A percentile compares a stretch with the other conserved stretches of the same genome.
phyloP scores from a whole-genome alignment of 2,329 filamentous ascomycete species.

The Colletotrichum chlorophyti region DNA sequence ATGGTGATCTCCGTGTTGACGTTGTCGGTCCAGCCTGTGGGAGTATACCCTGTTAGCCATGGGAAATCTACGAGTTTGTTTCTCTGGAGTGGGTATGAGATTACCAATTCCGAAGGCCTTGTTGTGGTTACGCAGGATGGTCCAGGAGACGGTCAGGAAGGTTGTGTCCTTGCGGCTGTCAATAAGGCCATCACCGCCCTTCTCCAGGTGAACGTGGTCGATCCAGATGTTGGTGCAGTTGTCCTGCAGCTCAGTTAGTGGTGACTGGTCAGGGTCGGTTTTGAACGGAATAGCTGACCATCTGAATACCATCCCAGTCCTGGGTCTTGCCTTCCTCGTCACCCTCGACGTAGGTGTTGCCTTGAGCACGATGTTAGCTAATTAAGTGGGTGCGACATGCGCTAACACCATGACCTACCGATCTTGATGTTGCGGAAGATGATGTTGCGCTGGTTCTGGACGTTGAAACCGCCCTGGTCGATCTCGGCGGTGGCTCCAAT shows the following conservation, averaged over 20 bases:
- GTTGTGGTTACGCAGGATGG: constrained; percentile 34
- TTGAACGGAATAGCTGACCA: too few relatives aligned
- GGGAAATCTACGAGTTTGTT: too few relatives aligned
- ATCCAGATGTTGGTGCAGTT: constrained; percentile 36
- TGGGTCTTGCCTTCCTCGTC: constrained; percentile 33
- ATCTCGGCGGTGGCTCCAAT: constrained; percentile 33
- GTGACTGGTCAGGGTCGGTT: too few relatives aligned
- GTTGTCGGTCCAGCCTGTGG: constrained; percentile 35
- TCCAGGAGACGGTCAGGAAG: constrained; percentile 35
- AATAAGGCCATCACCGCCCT: constrained; percentile 33
- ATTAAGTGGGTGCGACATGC: too few relatives aligned
- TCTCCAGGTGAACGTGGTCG: constrained; percentile 34
- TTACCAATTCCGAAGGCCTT: constrained; percentile 36
- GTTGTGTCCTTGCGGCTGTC: constrained; percentile 36
- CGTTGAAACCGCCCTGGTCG: constrained; percentile 31
- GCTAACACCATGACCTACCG: constrained; percentile 22
- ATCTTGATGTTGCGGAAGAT: constrained; percentile 35
- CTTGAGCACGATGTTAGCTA: neutral
- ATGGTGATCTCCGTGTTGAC: constrained; percentile 33
- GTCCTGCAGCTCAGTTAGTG: neutral
- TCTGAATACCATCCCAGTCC: constrained; percentile 35
- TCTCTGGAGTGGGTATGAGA: neutral
- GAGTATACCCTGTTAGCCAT: neutral
- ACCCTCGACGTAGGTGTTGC: constrained; percentile 23
- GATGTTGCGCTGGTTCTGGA: constrained; percentile 32